A percentile compares a stretch with the other conserved stretches of the same genome.
These are phyloP conservation scores for Saposhnikovia divaricata DNA, from an alignment of 129 eudicot species.

Conservation along the genomic window DNA sequence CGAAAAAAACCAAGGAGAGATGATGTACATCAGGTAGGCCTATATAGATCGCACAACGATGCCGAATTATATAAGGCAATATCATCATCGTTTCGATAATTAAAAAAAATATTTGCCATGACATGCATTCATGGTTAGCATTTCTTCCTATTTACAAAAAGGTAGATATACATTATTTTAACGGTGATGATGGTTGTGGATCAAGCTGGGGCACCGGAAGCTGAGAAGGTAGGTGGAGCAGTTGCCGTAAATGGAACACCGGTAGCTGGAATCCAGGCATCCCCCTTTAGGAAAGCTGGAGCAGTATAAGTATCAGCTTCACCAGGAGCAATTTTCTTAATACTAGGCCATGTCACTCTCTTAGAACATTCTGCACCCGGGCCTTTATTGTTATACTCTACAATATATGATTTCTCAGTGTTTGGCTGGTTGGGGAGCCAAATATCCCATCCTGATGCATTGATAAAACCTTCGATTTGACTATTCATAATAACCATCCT, in stretches of 20 bases:
- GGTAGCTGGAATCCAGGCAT: constrained; percentile 14
- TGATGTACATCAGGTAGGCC: neutral
- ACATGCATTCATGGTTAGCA: neutral
- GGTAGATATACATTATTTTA: neutral
- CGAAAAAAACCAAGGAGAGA: neutral
- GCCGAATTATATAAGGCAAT: neutral
- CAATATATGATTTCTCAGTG: constrained; percentile 28
- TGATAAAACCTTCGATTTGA: constrained; percentile 25
- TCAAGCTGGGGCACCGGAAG: neutral
- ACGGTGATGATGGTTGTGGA: neutral
- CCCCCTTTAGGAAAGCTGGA: constrained; percentile 7
- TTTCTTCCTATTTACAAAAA: neutral
- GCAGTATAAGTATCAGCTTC: constrained; percentile 22
- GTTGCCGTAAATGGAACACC: constrained; percentile 13
- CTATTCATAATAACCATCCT: constrained; percentile 33
- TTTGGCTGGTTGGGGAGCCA: constrained; percentile 30
- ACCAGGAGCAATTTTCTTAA: constrained; percentile 10
- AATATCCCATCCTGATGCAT: constrained; percentile 33
- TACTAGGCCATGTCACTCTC: constrained; percentile 39
- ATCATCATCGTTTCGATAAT: neutral
- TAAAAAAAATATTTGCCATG: neutral
- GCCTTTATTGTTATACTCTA: constrained; percentile 33
- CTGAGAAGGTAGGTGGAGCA: neutral
- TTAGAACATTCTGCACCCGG: constrained; percentile 21
- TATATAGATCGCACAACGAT: neutral